Base-by-base conservation (phyloP, 768 basidiomycete genomes). In the Suillus alpinus region DNA sequence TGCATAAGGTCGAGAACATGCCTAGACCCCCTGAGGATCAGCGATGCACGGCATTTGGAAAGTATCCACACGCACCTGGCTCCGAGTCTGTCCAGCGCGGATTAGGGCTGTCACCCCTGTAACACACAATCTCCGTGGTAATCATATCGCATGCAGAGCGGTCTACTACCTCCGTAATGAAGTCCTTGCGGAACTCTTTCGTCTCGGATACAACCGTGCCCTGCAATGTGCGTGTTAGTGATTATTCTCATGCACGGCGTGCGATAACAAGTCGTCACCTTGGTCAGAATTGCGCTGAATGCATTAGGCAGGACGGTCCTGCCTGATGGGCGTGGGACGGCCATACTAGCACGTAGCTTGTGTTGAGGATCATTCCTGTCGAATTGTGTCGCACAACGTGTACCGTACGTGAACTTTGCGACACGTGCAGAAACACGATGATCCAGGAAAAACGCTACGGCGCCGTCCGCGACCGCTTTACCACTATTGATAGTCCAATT, bases 381-480 rank as follows among this genome's bases (percentile, higher is more conserved):
- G 47, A 72, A 74, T 56, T 67, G 67, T 13, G 71, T 58, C 6
- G 69, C 68, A 16, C 73, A 73, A 20, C 71, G 65, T 39, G 65
- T 71, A 3, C 80, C 80, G 37, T 81, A 81, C 37, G 77, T 69
- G 47, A 68, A 71, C 57, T 74, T 80, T 8, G 78, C 66, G 5
- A 78, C 71, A 10, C 81, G 73, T 18, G 72, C 72, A 1, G 67
- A 70, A 23, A 81, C 80, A 31, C 68, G 72, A 57, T 78, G 78
- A 60, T 82, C 78, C 12, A 80, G 68, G 60, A 77, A 80, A 61
- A 76, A 81, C 0, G 75, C 75, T 10, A 80, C 60, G 13, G 77
- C 80, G 1, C 80, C 80, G 20, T 80, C 78, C 4, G 81, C 76
- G 13, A 82, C 80, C 0, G 80, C 81, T 58, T 80, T 81, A 39